Base-by-base conservation (phyloP, 2,329 filamentous ascomycete species). In the Aureobasidium lini region DNA sequence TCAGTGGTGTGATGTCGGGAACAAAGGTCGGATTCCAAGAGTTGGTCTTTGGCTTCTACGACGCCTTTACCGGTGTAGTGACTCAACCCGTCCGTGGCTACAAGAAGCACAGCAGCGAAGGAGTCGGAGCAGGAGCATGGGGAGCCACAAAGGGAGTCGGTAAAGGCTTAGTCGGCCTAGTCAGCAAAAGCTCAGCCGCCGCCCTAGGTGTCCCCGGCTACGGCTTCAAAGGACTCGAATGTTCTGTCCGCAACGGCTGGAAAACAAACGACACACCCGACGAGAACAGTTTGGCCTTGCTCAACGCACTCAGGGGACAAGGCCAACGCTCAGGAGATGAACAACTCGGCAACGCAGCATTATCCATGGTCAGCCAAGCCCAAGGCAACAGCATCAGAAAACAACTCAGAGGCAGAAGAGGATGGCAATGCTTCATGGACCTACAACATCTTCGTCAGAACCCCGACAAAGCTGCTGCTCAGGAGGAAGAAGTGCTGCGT, bases 1-100 rank as follows among this genome's bases (percentile, higher is more conserved):
- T 88, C 43, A 87, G 84, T 1, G 86, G 84, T 1, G 77, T 87
- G 58, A 76, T 79, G 54, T 87, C 84, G 2, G 86, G 86, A 0
- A 74, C 73, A 10, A 47, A 48, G 23, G 58, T 53, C 6, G 58
- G 58, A 8, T 34, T 44, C 42, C 52, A 60, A 10, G 58, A 60
- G n/a, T 42, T 60, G 5, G 34, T 48, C 7, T 58, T 58, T 28
- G 56, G 56, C 2, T 40, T 43, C 42, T 58, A 42, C 13, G 40
- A 85, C 57, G 89, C 89, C 0, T 74, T 94, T 3, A 47, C 58
- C 3, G 58, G 58, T 2, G 6, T 60, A 2, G 81, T 93, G 13
- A 93, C 84, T 0, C 90, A 95, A 64, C 91, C 91, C n/a, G 28
- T 42, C 6, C 50, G 39, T n/a, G 50, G 50, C 23, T 54, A 54